Evolutionary conservation across 2,329 filamentous ascomycete genomes (phyloP).

Genomic region (Juglanconis oblonga): DNA sequence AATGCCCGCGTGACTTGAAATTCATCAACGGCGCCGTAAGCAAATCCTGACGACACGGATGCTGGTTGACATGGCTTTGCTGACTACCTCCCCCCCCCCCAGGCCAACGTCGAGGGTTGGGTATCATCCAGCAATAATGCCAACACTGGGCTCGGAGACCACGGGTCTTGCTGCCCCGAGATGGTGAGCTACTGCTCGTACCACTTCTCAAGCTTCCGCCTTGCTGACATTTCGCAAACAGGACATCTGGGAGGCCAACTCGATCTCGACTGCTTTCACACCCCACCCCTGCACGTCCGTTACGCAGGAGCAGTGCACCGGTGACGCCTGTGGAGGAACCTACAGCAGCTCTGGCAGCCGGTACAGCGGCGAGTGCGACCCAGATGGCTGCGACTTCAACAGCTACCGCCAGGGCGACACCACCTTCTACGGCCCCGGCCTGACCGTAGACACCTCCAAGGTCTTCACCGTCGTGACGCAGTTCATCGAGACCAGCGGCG

Average conservation of each 20-base stretch:
- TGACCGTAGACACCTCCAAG: conserved; percentile 56
- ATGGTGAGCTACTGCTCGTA: conserved; percentile 37
- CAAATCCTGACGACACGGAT: not conserved
- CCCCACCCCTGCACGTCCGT: conserved; percentile 59
- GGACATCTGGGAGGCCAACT: conserved; percentile 60
- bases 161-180: conserved; percentile 60
- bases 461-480: conserved; percentile 66
- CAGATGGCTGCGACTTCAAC: conserved; percentile 71
- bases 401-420: conserved; percentile 63
- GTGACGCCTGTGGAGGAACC: conserved; percentile 51
- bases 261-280: conserved; percentile 60
- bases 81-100: not conserved
- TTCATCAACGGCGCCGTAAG: conserved; percentile 47
- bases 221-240: not conserved
- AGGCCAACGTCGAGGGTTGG: conserved; percentile 55
- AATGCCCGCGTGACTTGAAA: conserved; percentile 53
- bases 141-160: conserved; percentile 50
- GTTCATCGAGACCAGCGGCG: conserved; percentile 51
- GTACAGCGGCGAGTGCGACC: conserved; percentile 63
- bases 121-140: conserved; percentile 47
- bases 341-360: conserved; percentile 43
- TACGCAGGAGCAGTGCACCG: conserved; percentile 49
- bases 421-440: conserved; percentile 58
- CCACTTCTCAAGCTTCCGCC: conserved; percentile 19
- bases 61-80: not conserved